Conservation (phyloP, 2,329 filamentous ascomycete species). For the Huntiella abstrusa region DNA sequence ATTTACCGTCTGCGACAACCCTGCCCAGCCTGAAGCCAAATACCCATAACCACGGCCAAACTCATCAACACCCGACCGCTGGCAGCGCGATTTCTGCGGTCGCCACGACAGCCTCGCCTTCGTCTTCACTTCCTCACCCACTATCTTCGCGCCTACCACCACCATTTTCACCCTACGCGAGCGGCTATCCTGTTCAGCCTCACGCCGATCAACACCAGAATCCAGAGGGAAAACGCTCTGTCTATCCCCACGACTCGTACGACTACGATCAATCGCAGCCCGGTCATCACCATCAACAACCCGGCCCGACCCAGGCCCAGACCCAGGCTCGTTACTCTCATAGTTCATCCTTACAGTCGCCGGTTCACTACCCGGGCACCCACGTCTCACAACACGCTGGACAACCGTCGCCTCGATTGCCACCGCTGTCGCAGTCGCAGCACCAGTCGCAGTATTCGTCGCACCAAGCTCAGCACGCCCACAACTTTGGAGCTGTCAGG, state of each 20-base stretch:
- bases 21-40: slow-evolving; percentile 10
- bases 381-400: slow-evolving; percentile 5
- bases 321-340: neutral
- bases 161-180: slow-evolving; percentile 4
- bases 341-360: neutral
- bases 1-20: slow-evolving; percentile 1
- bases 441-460: neutral
- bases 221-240: neutral
- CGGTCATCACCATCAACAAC: neutral
- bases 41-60: slow-evolving; percentile 2
- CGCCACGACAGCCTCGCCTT: slow-evolving; percentile 7
- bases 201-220: neutral
- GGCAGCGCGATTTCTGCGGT: slow-evolving; percentile 9
- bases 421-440: slow-evolving; percentile 13
- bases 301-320: neutral
- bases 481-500: neutral
- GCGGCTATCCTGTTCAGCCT: neutral
- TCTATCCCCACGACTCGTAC: slow-evolving; percentile 9
- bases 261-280: slow-evolving; percentile 9
- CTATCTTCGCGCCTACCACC: slow-evolving; percentile 3
- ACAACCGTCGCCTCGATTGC: slow-evolving; percentile 29
- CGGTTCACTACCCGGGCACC: neutral
- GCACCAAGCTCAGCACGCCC: slow-evolving; percentile 18
- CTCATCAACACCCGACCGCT: slow-evolving; percentile 3
- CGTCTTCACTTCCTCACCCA: slow-evolving; percentile 2